These are phyloP conservation scores for Sporothrix euskadiensis DNA, from an alignment of 2,329 filamentous ascomycete species.

Conservation along the genomic window DNA sequence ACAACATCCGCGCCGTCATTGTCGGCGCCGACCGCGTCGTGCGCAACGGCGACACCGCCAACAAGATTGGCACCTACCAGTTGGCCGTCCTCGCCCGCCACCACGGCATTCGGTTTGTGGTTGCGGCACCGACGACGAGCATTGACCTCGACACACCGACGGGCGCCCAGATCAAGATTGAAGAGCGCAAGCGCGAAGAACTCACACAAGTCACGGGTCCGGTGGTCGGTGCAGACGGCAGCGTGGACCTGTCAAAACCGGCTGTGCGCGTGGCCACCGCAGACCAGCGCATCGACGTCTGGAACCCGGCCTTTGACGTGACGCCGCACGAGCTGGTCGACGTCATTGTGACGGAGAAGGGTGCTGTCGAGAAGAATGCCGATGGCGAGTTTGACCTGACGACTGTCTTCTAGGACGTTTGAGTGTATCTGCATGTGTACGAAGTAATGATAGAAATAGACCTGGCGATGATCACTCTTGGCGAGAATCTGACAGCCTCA, in stretches of 20 bases:
- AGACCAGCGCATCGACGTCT: constrained; percentile 75
- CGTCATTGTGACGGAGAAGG: constrained; percentile 89
- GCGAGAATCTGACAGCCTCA: background rate
- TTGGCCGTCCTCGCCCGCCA: constrained; percentile 86
- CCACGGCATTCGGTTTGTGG: constrained; percentile 90
- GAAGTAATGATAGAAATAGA: constrained; percentile 12
- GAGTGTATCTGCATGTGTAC: background rate
- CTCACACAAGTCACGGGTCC: constrained; percentile 83
- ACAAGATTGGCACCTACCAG: constrained; percentile 96
- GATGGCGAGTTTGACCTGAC: constrained; percentile 68
- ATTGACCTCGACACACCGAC: constrained; percentile 81
- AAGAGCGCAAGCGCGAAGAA: constrained; percentile 79
- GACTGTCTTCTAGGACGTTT: background rate
- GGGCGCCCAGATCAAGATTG: constrained; percentile 82
- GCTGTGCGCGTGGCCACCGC: constrained; percentile 79
- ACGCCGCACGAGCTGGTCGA: constrained; percentile 88
- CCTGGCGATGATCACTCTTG: background rate
- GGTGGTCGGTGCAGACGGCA: constrained; percentile 62
- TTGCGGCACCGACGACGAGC: constrained; percentile 91
- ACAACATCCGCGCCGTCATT: constrained; percentile 80
- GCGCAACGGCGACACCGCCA: constrained; percentile 94
- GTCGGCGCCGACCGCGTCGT: constrained; percentile 95
- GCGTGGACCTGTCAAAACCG: constrained; percentile 57
- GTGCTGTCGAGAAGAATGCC: constrained; percentile 74
- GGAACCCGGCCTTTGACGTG: constrained; percentile 97